These are phyloP conservation scores for Euryodendron excelsum DNA, from an alignment of 148 eudicot species.

Conservation along the genomic window DNA sequence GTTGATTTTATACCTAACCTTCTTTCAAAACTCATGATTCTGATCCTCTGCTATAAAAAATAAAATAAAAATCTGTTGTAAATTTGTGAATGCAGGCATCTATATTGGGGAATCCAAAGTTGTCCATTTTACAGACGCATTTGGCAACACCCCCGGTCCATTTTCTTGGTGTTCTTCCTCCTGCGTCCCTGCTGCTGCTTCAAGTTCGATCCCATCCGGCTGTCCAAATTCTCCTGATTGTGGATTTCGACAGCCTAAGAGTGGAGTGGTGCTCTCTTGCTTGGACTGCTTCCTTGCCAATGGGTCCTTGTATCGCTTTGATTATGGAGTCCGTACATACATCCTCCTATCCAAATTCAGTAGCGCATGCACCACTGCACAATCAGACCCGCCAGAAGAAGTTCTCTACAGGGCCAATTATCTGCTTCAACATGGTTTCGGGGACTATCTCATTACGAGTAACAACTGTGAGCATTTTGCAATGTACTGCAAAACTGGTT, in stretches of 20 bases:
- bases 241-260: conserved; percentile 13
- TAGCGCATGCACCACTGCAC: conserved; percentile 34
- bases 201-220: background rate
- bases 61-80: background rate
- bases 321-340: conserved; percentile 14
- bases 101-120: conserved; percentile 26
- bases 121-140: conserved; percentile 22
- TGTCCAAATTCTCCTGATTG: conserved; percentile 20
- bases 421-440: conserved; percentile 27
- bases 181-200: background rate
- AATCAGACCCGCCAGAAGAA: conserved; percentile 21
- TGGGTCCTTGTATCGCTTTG: conserved; percentile 22
- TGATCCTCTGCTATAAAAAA: background rate
- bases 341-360: conserved; percentile 20
- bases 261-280: conserved; percentile 31
- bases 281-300: conserved; percentile 27
- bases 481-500: conserved; percentile 35
- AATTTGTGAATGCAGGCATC: conserved; percentile 23
- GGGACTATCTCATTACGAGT: conserved; percentile 6
- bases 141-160: background rate
- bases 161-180: background rate
- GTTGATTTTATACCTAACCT: background rate
- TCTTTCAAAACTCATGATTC: background rate
- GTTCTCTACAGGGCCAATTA: conserved; percentile 26
- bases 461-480: conserved; percentile 42